A percentile compares a stretch with the other conserved stretches of the same genome.
phyloP scores from a whole-genome alignment of 2,329 filamentous ascomycete species.

The Ascocoryne sarcoides region DNA sequence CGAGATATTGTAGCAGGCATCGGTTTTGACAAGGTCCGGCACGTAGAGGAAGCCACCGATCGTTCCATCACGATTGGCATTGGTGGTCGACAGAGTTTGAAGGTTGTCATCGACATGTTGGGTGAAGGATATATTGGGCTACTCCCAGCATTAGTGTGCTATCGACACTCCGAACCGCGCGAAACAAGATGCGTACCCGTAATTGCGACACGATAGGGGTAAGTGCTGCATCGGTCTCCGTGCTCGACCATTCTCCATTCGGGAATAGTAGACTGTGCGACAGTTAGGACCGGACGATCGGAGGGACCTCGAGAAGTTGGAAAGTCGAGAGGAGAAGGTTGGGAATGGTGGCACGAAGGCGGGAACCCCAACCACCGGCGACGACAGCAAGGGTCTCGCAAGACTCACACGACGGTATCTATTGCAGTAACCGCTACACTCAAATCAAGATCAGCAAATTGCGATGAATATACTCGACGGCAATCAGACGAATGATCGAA shows the following conservation, averaged over 20 bases:
- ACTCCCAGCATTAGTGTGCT: slow-evolving; percentile 7
- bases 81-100: slow-evolving; percentile 66
- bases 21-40: slow-evolving; percentile 52
- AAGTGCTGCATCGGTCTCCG: slow-evolving; percentile 11
- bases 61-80: slow-evolving; percentile 47
- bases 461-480: not conserved
- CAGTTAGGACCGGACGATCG: slow-evolving; percentile 9
- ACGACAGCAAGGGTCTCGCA: not conserved
- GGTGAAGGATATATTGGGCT: slow-evolving; percentile 26
- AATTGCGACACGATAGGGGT: slow-evolving; percentile 18
- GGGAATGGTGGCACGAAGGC: too few relatives aligned
- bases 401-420: not conserved
- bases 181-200: slow-evolving; percentile 16
- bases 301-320: too few relatives aligned
- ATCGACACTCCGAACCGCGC: not conserved
- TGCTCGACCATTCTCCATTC: slow-evolving; percentile 23
- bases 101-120: slow-evolving; percentile 47
- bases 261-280: slow-evolving; percentile 23
- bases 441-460: not conserved
- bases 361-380: not conserved
- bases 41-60: slow-evolving; percentile 75
- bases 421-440: not conserved
- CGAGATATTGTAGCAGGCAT: slow-evolving; percentile 55
- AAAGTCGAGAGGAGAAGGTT: too few relatives aligned
- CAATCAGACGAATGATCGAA: slow-evolving; percentile 1